Evolutionary conservation across 2,329 filamentous ascomycete genomes (phyloP), one percentile per base, ranked within the genome.

Genomic region (Ophiostoma himal-ulmi): DNA sequence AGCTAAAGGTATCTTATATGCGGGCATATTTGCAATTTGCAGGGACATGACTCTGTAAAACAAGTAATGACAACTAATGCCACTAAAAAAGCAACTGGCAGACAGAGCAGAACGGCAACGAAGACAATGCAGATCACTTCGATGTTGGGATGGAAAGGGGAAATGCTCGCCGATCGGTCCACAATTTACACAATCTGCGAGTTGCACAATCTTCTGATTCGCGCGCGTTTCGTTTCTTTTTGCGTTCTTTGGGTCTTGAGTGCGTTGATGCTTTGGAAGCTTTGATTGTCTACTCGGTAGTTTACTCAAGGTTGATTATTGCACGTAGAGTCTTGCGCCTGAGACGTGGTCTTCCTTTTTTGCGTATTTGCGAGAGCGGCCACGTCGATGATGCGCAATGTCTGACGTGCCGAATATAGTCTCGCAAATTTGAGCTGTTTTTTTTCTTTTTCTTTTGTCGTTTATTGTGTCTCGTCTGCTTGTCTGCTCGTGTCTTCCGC

Each of bases 211-310:
- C 65, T 67, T 67, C 37, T 41, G 65, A 67, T 41, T 41, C 65
- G 34, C 11, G 34, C 37, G 65, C 30, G 26, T 64, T 64, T 64
- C 60, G 60, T 64, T 64, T 64, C 34, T 64, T 64, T 64, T 64
- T 64, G 52, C 22, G 52, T 57, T 57, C n/a, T 22, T 57, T 57
- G 36, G 10, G 36, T 37, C 36, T 30, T 30, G 36, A 10, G 36
- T 37, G 36, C 36, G 17, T 6, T 48, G 41, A 48, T 48, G 14
- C 41, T 17, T 44, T 14, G 39, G 39, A 48, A 17, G 41, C 17
- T 14, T 20, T 48, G 44, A n/a, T 48, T 48, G 8, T 17, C 17
- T 48, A 13, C 44, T 7, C 1, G 8, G 44, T 30, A 8, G 6
- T 48, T 5, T 48, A 48, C 11, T 44, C 41, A 20, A 13, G 5